Evolutionary conservation across 805 yeast species (phyloP).

Genomic region (Jamesozyma hellenica): DNA sequence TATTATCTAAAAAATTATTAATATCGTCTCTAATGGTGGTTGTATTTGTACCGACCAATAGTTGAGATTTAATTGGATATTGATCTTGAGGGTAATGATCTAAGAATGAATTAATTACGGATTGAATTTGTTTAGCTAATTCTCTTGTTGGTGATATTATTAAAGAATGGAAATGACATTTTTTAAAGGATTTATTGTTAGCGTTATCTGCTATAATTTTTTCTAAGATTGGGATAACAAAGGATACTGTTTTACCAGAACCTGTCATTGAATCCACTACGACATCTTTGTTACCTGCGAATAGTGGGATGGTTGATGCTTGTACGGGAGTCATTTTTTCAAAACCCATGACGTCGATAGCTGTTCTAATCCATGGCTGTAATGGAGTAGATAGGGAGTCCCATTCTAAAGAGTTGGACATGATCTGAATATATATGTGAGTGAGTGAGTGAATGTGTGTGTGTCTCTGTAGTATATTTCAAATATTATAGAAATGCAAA

Average conservation of each 20-base stretch:
- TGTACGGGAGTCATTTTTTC: slow-evolving; percentile 91
- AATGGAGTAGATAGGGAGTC: slow-evolving; percentile 40
- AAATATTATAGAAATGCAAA: no score
- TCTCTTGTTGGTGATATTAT: slow-evolving; percentile 63
- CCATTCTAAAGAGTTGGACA: slow-evolving; percentile 50
- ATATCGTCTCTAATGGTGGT: slow-evolving; percentile 63
- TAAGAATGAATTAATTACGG: slow-evolving; percentile 53
- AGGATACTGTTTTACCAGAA: slow-evolving; percentile 94
- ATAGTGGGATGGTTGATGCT: slow-evolving; percentile 84
- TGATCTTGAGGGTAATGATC: slow-evolving; percentile 44
- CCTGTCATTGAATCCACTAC: slow-evolving; percentile 97
- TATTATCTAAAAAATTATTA: slow-evolving; percentile 39
- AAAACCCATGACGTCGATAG: slow-evolving; percentile 66
- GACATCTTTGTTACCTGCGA: slow-evolving; percentile 80
- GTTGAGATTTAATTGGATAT: slow-evolving; percentile 41
- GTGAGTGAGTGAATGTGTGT: background rate
- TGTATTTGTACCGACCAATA: slow-evolving; percentile 45
- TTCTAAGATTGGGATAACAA: slow-evolving; percentile 72
- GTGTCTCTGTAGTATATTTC: background rate
- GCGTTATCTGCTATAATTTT: slow-evolving; percentile 38
- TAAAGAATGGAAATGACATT: slow-evolving; percentile 63
- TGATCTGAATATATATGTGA: slow-evolving; percentile 1
- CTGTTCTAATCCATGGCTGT: slow-evolving; percentile 60
- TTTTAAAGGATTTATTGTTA: slow-evolving; percentile 28
- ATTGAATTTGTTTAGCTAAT: slow-evolving; percentile 57